Base-by-base conservation (phyloP, 768 basidiomycete species). In the Mycena galopus region DNA sequence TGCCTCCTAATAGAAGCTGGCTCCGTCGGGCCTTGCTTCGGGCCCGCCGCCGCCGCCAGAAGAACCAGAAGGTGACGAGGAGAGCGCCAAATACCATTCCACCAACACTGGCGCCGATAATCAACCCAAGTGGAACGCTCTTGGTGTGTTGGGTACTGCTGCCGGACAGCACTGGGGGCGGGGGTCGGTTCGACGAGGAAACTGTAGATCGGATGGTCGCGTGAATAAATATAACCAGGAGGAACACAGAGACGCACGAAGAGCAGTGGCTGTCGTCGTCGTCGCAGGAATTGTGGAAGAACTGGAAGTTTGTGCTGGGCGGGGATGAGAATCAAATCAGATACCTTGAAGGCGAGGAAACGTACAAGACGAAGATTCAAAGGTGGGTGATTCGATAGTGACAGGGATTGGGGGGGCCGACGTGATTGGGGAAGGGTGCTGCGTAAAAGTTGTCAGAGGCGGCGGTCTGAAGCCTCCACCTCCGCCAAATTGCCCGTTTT, bases 81-180 rank as follows among this genome's bases (percentile, higher is more conserved):
- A 74, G 35, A 50, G 68, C 73, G 9, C 64, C 73, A n/a, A 74
- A 42, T 5, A 71, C 44, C 39, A 71, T 55, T 10, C 67, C 72
- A 4, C 56, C 67, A 1, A 73, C 37, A 56, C 47, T 69, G 23
- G 63, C 67, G 19, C 72, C 72, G 37, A 73, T 55, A 17, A 73
- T 65, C 17, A 67, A 30, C 1, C 42, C 60, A 9, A 72, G 60
- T 3, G 65, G 57, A 37, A 71, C 37, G 6, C 8, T 51, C 3
- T 33, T 61, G 60, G 23, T 65, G 39, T 37, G 65, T 23, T 10
- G 0, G 32, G n/a, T 5, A 47, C 19, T 39, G 16, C n/a, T n/a
- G n/a, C n/a, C n/a, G n/a, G n/a, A n/a, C n/a, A n/a, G n/a, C n/a
- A 44, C 60, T 4, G 11, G 51, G 23, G 33, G 25, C 8, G 44